Evolutionary conservation across 805 yeast genomes (phyloP), one percentile per base, ranked within the genome.

Genomic region (Nakazawaea sp.): DNA sequence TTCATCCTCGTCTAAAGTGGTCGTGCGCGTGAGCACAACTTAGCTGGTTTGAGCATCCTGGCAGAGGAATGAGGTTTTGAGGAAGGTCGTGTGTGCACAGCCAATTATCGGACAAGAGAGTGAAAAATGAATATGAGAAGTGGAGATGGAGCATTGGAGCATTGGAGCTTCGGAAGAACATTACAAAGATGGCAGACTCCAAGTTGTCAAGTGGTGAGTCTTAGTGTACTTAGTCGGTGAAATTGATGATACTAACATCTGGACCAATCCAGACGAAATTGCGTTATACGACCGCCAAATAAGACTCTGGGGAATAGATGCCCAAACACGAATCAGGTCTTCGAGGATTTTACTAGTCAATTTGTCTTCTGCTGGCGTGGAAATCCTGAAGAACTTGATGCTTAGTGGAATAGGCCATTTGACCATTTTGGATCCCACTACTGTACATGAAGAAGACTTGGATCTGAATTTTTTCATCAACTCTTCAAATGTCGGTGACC

Each of bases 281-380:
- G 96, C 94, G 1, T 69, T 90, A 17, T 90, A 90, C 53, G 98
- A 90, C 58, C 74, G 98, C 42, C 98, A 90, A 59, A 89, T 90
- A 45, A 64, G 98, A 44, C 68, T 90, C 16, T 90, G 98, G 98
- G 98, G 98, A 2, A 66, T 92, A 53, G 94, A 84, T 23, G 95
- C 97, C 3, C 98, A 90, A 56, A 68, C 75, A 28, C 57, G 77
- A 30, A 74, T 90, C 64, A 70, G 92, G 26, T 72, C 78, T 15
- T 80, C 96, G 6, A 72, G 71, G 31, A 68, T 90, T 4, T 61
- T 89, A 31, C 49, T 92, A 30, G 66, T 90, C 32, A 81, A 83
- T 43, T 49, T 87, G 12, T 82, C 89, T 9, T 85, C 86, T 1
- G 68, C 85, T 7, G 94, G 94, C 5, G 75, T 79, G 12, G 98